Evolutionary conservation across 2,329 filamentous ascomycete genomes (phyloP).

Genomic region (Claviceps digitariae): DNA sequence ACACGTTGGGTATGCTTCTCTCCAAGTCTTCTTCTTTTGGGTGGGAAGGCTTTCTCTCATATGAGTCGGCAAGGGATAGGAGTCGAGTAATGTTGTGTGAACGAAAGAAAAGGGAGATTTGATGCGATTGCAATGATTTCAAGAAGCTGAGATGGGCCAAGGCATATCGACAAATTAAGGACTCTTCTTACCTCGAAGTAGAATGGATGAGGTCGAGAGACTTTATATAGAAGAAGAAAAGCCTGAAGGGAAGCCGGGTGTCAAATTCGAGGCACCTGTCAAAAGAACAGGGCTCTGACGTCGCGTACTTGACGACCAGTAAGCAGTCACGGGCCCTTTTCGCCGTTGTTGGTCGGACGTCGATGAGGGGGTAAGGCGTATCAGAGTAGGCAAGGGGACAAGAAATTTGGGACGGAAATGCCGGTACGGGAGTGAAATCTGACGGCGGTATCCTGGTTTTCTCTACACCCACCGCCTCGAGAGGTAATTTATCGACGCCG

Average conservation of each 20-base stretch:
- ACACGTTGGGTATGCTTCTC: neutral
- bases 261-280: neutral
- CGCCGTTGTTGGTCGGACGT: neutral
- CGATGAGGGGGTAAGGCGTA: neutral
- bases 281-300: neutral
- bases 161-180: neutral
- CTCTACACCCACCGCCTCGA: neutral
- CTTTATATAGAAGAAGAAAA: neutral
- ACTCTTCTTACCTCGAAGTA: neutral
- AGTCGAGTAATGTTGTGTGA: neutral
- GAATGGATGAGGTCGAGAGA: neutral
- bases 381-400: neutral
- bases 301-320: neutral
- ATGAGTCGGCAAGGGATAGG: neutral
- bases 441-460: neutral
- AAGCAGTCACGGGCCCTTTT: neutral
- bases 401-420: neutral
- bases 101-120: neutral
- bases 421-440: neutral
- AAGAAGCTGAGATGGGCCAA: neutral
- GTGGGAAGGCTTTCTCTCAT: neutral
- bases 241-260: neutral
- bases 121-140: neutral
- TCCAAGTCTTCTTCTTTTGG: neutral
- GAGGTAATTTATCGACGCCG: neutral